Evolutionary conservation across 2,329 filamentous ascomycete species (phyloP), one percentile per base, ranked within the genome.

Genomic region (Monilinia aucupariae): DNA sequence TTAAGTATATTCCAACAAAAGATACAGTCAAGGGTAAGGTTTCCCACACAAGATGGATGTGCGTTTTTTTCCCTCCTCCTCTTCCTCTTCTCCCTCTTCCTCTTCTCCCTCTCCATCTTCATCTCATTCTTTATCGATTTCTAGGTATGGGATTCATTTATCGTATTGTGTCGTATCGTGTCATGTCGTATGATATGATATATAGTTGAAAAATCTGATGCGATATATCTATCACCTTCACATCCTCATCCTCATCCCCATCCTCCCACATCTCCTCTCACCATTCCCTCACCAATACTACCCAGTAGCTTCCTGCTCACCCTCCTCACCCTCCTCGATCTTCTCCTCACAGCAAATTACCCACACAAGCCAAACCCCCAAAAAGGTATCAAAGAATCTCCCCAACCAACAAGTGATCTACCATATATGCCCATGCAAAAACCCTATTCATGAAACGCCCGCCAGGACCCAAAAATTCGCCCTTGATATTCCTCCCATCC

Each of bases 361-460:
- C n/a, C n/a, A n/a, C n/a, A n/a, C n/a, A n/a, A n/a, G n/a, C n/a
- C 13, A 56, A 47, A 30, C 27, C 53, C n/a, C 22, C 27, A n/a
- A 34, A 47, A 47, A 34, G 41, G 54, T 56, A 56, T 56, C 54
- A 20, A 56, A 7, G 47, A 56, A n/a, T n/a, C n/a, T 8, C 30
- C 27, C 30, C 41, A 8, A 25, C 4, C 30, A 27, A 25, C 54
- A 56, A 34, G 45, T 47, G 15, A 56, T 25, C 10, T 56, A 37
- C 41, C 32, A 47, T 34, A 8, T 25, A 41, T 20, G 34, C 20
- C 41, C 54, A 47, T 55, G 20, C 53, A 7, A n/a, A n/a, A n/a
- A 32, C n/a, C 41, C 41, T 39, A 32, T 56, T 27, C 54, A 56
- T 47, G 22, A 47, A 56, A 56, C 54, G 54, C 54, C 54, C 12